A percentile compares a stretch with the other conserved stretches of the same genome.
Evolutionary conservation across 2,329 filamentous ascomycete genomes (phyloP).

Genomic region (Pseudogymnoascus sp.): DNA sequence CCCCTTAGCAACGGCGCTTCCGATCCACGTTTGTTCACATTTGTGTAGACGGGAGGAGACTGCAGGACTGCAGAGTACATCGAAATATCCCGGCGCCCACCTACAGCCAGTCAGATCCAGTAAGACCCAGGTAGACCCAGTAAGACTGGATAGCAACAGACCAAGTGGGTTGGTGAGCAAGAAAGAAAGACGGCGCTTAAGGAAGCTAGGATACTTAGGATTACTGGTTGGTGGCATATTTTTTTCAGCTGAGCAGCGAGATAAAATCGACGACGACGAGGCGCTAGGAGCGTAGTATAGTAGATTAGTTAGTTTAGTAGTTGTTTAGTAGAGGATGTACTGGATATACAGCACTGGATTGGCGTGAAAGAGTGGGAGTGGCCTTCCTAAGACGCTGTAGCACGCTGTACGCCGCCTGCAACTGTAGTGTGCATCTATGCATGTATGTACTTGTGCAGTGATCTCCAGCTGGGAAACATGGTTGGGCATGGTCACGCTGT

Average conservation of each 20-base stretch:
- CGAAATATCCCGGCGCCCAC: not conserved
- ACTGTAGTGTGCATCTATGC: not conserved
- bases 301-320: not conserved
- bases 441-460: not conserved
- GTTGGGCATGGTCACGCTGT: not conserved
- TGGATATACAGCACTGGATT: not conserved
- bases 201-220: not conserved
- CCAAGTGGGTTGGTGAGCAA: not conserved
- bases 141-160: not conserved
- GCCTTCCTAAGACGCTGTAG: not conserved
- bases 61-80: not conserved
- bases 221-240: not conserved
- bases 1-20: conserved; percentile 2
- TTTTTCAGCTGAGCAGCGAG: not conserved
- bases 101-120: not conserved
- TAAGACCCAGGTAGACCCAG: no score
- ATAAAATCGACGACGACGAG: not conserved
- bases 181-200: conserved; percentile 3
- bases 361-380: not conserved
- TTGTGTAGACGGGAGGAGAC: not conserved
- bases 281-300: not conserved
- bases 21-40: not conserved
- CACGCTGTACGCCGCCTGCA: not conserved
- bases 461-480: conserved; percentile 6
- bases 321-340: not conserved